Percentiles rank a stretch among this genome's conserved stretches.
These are phyloP conservation scores for Blastomyces silverae DNA, from an alignment of 2,329 filamentous ascomycete species.

Conservation along the genomic window DNA sequence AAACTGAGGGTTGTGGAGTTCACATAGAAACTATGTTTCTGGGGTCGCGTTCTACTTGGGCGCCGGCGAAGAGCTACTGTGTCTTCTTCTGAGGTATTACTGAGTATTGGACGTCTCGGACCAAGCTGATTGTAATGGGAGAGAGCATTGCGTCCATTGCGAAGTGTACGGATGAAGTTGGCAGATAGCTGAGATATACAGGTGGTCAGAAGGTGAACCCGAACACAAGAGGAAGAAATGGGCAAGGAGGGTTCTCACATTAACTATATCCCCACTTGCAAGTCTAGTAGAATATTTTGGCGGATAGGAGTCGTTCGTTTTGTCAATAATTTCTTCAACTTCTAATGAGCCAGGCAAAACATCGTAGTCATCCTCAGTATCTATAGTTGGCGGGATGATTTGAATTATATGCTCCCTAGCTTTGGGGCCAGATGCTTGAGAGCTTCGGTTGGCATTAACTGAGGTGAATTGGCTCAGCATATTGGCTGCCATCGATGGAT, in stretches of 20 bases:
- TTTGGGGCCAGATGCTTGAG: slow-evolving; percentile 7
- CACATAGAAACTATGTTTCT: slow-evolving; percentile 17
- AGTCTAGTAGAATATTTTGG: slow-evolving; percentile 16
- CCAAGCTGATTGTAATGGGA: not conserved
- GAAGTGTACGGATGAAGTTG: not conserved
- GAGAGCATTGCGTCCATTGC: slow-evolving; percentile 6
- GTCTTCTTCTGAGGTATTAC: not conserved
- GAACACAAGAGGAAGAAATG: not conserved
- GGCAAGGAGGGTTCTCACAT: slow-evolving; percentile 14
- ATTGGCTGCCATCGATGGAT: slow-evolving; percentile 12
- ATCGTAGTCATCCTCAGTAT: slow-evolving; percentile 21
- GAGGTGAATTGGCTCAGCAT: slow-evolving; percentile 20
- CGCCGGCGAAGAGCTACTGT: slow-evolving; percentile 3
- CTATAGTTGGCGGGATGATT: slow-evolving; percentile 18
- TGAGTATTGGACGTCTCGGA: not conserved
- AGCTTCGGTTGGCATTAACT: slow-evolving; percentile 10
- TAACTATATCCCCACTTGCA: slow-evolving; percentile 18
- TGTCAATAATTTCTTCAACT: slow-evolving; percentile 18
- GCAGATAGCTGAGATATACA: slow-evolving; percentile 7
- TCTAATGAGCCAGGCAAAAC: slow-evolving; percentile 19
- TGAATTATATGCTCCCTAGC: slow-evolving; percentile 1
- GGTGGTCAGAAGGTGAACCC: not conserved
- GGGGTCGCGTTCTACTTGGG: not conserved
- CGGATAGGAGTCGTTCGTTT: slow-evolving; percentile 12
- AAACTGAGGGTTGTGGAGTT: slow-evolving; percentile 18